Percentiles rank a stretch among this genome's conserved stretches.
Conservation (phyloP, 305 asterid species). For the Fraxinus nigra region DNA sequence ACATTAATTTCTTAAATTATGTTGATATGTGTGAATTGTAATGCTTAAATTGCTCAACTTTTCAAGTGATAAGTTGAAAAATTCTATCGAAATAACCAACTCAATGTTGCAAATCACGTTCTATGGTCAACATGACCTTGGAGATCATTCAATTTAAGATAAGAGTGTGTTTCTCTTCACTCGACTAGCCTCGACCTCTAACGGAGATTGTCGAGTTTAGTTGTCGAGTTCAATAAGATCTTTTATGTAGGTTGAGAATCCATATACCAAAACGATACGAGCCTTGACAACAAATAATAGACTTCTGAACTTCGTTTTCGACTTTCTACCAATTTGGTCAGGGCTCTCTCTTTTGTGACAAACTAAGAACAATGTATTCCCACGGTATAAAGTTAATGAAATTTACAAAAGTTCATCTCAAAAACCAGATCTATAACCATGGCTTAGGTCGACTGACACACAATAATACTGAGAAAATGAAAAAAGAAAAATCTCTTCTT, state of each 20-base stretch:
- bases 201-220: background rate
- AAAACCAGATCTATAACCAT: background rate
- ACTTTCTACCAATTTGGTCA: background rate
- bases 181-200: background rate
- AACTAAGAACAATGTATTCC: background rate
- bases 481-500: background rate
- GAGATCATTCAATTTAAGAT: background rate
- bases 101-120: background rate
- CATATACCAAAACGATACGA: background rate
- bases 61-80: background rate
- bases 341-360: background rate
- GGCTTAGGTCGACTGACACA: background rate
- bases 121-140: background rate
- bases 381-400: background rate
- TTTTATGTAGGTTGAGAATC: background rate
- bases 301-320: background rate
- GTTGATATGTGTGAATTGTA: background rate
- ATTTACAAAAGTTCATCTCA: background rate
- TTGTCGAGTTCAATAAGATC: background rate
- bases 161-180: background rate
- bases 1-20: no score
- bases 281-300: background rate
- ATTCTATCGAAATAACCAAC: background rate
- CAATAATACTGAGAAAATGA: background rate
- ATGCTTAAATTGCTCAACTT: background rate